Evolutionary conservation across 192 early-diverging fungal genomes (phyloP), one percentile per base, ranked within the genome.

Genomic region (Paraglomus occultum): DNA sequence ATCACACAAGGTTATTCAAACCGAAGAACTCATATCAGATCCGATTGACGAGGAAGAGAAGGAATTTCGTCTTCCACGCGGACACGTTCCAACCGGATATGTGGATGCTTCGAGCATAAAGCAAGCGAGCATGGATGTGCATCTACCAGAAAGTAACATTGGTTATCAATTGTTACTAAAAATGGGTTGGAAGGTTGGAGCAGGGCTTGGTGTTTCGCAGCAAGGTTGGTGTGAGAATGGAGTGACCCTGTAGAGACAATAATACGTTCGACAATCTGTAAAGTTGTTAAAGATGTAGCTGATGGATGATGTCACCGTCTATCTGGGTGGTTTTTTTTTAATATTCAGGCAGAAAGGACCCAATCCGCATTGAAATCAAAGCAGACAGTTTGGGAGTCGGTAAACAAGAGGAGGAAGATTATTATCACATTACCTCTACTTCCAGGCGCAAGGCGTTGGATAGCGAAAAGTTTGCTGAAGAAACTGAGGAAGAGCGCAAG

Each of bases 121-220:
- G 8, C 77, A 76, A 23, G 77, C 81, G 6, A 77, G 76, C 17
- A 88, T 90, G 88, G 80, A 84, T 45, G 75, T 64, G 7, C 89
- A 83, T 43, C 80, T 90, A 6, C 84, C 88, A 40, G 75, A 64
- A 15, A 64, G 67, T 42, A 92, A 92, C 69, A 65, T 82, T 6
- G 91, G 91, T 5, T 92, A 84, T 70, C 55, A 77, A 44, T 73
- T 92, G n/a, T 66, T 91, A 18, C 72, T 82, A 51, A 88, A 88
- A 68, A 87, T 92, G 84, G 90, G 90, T 0, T 92, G 90, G 90
- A 76, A 71, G 59, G 76, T 71, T 17, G 88, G 88, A 7, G 76
- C 69, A 46, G 89, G 89, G 38, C 71, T 92, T 3, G 90, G 90
- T 23, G 61, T 57, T 15, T 50, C 62, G 14, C 77, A 77, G 15